Evolutionary conservation across 805 yeast species (phyloP).

Genomic region (Gaillardinia entomophila): DNA sequence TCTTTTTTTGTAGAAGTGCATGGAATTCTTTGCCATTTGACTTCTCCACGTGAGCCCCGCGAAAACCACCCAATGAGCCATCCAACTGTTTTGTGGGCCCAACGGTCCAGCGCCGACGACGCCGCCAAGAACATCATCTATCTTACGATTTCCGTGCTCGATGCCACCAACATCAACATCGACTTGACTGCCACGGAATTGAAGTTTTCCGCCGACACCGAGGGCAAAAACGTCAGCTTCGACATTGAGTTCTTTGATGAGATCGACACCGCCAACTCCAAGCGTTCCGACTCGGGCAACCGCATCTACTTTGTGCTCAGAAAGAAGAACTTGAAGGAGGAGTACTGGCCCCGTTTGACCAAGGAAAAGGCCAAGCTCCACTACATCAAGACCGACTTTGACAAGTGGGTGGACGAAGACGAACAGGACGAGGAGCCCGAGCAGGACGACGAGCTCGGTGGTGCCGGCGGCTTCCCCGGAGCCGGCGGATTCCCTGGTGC

Average conservation of each 20-base stretch:
- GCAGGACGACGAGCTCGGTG: conserved; percentile 29
- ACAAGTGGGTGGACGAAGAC: conserved; percentile 98
- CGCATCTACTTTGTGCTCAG: conserved; percentile 59
- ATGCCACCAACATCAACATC: conserved; percentile 57
- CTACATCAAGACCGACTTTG: conserved; percentile 89
- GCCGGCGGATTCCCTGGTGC: conserved; percentile 16
- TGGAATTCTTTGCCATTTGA: no score
- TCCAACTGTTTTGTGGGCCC: conserved; percentile 87
- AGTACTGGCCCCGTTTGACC: conserved; percentile 93
- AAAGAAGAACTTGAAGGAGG: conserved; percentile 63
- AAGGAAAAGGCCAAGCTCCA: conserved; percentile 78
- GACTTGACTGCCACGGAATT: conserved; percentile 53
- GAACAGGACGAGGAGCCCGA: conserved; percentile 77
- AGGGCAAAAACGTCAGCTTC: conserved; percentile 47
- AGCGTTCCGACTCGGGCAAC: conserved; percentile 51
- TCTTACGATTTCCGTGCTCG: conserved; percentile 69
- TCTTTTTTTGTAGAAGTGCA: no score
- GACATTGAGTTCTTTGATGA: conserved; percentile 65
- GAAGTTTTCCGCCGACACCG: conserved; percentile 43
- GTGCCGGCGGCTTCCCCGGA: conserved; percentile 15
- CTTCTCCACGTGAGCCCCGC: no score
- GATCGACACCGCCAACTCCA: conserved; percentile 62
- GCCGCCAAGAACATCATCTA: conserved; percentile 68
- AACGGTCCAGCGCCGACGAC: conserved; percentile 77
- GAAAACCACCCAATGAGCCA: conserved; percentile 6